These are phyloP conservation scores for Durusdinium trenchii DNA, from an alignment of 73 alveolate species.

Conservation along the genomic window DNA sequence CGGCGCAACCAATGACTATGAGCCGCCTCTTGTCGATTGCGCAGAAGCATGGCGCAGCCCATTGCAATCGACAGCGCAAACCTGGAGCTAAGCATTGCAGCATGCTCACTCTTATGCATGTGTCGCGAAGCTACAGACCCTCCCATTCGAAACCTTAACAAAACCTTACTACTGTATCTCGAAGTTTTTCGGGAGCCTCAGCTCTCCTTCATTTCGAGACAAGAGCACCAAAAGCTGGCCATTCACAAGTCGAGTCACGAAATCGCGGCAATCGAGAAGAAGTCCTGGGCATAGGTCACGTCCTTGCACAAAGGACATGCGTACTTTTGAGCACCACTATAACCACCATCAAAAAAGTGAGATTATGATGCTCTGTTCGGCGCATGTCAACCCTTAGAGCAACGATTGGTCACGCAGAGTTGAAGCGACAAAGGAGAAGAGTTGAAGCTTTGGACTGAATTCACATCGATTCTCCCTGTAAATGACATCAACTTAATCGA, in stretches of 20 bases:
- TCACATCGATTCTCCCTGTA: too few species aligned
- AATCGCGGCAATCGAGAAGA: neutral
- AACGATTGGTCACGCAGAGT: too few species aligned
- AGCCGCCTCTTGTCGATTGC: neutral
- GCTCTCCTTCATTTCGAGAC: neutral
- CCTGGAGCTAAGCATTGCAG: neutral
- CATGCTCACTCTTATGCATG: neutral
- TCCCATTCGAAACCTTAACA: neutral
- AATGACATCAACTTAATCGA: too few species aligned
- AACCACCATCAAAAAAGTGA: too few species aligned
- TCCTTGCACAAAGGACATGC: too few species aligned
- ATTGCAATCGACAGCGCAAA: neutral
- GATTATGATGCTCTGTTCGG: too few species aligned
- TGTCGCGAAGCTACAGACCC: neutral
- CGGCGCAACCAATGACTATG: too few species aligned
- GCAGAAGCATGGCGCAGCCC: neutral
- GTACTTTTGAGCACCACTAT: too few species aligned
- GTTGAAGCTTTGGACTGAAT: too few species aligned
- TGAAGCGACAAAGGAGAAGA: too few species aligned
- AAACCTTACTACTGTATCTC: neutral
- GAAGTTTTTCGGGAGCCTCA: neutral
- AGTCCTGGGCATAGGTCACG: neutral
- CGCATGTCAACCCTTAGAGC: too few species aligned
- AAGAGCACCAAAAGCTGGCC: neutral
- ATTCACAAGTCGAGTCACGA: neutral